Evolutionary conservation across 352 stramenopile genomes (phyloP).

Genomic region (Peronospora farinosa): DNA sequence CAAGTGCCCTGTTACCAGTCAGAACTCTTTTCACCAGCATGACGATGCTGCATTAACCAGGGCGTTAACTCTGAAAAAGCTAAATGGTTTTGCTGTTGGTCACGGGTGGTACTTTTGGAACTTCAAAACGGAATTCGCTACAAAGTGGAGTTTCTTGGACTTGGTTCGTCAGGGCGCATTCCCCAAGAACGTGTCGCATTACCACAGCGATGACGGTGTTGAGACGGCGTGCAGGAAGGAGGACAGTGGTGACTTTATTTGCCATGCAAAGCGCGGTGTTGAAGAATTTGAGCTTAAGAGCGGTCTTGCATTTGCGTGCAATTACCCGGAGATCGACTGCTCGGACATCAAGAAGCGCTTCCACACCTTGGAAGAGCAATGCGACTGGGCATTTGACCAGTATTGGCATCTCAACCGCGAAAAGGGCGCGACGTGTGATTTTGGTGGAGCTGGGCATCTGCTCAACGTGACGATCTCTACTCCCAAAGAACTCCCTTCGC

Average conservation of each 20-base stretch:
- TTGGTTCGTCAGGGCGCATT: constrained; percentile 54
- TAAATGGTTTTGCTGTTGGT: constrained; percentile 86
- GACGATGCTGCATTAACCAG: constrained; percentile 76
- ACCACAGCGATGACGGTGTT: constrained; percentile 51
- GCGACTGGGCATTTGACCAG: constrained; percentile 68
- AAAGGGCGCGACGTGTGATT: constrained; percentile 75
- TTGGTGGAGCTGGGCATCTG: constrained; percentile 61
- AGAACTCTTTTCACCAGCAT: constrained; percentile 75
- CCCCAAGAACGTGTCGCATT: constrained; percentile 72
- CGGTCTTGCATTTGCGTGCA: constrained; percentile 60
- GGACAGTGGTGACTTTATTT: constrained; percentile 72
- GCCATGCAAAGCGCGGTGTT: constrained; percentile 66
- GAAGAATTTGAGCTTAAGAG: constrained; percentile 61
- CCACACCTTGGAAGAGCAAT: constrained; percentile 57
- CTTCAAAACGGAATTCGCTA: constrained; percentile 90
- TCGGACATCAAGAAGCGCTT: constrained; percentile 44
- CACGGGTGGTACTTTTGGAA: constrained; percentile 96
- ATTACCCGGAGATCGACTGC: constrained; percentile 52
- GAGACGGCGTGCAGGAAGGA: constrained; percentile 56
- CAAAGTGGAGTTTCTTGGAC: constrained; percentile 87
- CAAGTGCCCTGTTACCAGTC: constrained; percentile 82
- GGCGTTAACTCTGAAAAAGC: constrained; percentile 88
- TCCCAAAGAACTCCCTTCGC: constrained; percentile 12
- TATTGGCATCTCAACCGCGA: constrained; percentile 72
- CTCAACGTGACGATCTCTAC: constrained; percentile 23